Evolutionary conservation across 176 grass and related monocot genomes (phyloP).

Genomic region (Aegilops tauschii): DNA sequence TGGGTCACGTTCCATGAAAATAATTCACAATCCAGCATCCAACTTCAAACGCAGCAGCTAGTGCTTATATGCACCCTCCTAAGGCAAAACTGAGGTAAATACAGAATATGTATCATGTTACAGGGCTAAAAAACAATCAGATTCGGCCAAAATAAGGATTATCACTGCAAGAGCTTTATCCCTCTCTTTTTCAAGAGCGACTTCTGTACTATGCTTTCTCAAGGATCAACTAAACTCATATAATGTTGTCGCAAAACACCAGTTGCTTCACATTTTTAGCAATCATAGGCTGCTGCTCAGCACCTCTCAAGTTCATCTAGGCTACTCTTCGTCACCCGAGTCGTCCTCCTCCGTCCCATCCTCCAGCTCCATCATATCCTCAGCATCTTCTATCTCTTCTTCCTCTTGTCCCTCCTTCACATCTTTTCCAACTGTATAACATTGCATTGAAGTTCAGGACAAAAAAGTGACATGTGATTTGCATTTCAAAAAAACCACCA

Average conservation of each 20-base stretch:
- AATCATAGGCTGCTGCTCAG: not conserved
- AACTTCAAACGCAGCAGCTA: not conserved
- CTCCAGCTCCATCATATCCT: not conserved
- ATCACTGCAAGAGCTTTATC: not conserved
- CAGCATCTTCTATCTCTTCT: slow-evolving; percentile 13
- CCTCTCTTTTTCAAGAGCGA: not conserved
- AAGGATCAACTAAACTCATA: not conserved
- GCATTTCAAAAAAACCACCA: not conserved
- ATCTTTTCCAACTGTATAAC: slow-evolving; percentile 9
- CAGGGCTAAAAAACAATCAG: not conserved
- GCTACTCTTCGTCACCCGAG: slow-evolving; percentile 3
- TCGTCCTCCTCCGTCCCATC: slow-evolving; percentile 10
- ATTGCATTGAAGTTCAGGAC: not conserved
- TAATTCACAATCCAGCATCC: not conserved
- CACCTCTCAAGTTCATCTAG: not conserved
- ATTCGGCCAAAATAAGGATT: not conserved
- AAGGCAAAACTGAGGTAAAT: slow-evolving; percentile 11
- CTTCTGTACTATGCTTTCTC: not conserved
- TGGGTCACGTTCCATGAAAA: not conserved
- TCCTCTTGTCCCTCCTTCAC: slow-evolving; percentile 5
- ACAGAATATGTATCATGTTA: not conserved
- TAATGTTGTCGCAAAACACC: not conserved
- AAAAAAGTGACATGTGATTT: not conserved
- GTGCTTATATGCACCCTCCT: not conserved
- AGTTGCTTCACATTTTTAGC: not conserved